Evolutionary conservation across 2,329 filamentous ascomycete genomes (phyloP).

Genomic region (Diplodia corticola): DNA sequence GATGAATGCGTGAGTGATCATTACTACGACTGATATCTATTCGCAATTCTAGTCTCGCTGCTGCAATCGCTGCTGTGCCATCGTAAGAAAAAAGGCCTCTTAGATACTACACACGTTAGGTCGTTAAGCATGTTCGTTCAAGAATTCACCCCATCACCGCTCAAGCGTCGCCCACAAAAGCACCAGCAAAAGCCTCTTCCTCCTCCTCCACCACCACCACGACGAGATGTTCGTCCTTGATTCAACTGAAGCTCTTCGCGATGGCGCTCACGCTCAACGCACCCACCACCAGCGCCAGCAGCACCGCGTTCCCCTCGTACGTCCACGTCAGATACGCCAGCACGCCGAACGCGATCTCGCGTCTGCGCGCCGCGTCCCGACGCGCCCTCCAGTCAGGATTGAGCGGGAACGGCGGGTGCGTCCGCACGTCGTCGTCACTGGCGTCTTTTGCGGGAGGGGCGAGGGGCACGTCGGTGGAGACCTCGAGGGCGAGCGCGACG

Average conservation of each 20-base stretch:
- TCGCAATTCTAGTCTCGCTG: neutral
- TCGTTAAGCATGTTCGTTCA: neutral
- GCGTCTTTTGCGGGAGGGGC: slow-evolving; percentile 32
- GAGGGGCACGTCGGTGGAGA: slow-evolving; percentile 56
- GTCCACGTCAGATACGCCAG: slow-evolving; percentile 56
- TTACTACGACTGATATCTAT: neutral
- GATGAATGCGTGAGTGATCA: neutral
- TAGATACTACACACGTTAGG: neutral
- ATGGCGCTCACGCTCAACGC: neutral
- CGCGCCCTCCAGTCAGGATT: slow-evolving; percentile 58
- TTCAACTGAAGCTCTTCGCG: neutral
- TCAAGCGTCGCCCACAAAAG: too few relatives aligned
- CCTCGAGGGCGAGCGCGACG: slow-evolving; percentile 69
- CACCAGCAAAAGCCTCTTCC: neutral
- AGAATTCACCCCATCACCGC: neutral
- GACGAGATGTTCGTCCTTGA: too few relatives aligned
- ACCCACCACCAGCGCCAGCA: slow-evolving; percentile 30
- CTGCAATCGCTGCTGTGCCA: neutral
- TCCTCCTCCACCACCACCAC: too few relatives aligned
- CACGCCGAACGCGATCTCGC: slow-evolving; percentile 62
- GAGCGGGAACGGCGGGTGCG: slow-evolving; percentile 58
- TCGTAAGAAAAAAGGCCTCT: neutral
- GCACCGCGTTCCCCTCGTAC: slow-evolving; percentile 46
- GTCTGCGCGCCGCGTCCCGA: slow-evolving; percentile 55
- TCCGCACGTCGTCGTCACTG: slow-evolving; percentile 44